Percentiles rank a stretch among this genome's conserved stretches.
phyloP scores from a whole-genome alignment of 2,329 filamentous ascomycete species.

The Thielaviopsis punctulata region DNA sequence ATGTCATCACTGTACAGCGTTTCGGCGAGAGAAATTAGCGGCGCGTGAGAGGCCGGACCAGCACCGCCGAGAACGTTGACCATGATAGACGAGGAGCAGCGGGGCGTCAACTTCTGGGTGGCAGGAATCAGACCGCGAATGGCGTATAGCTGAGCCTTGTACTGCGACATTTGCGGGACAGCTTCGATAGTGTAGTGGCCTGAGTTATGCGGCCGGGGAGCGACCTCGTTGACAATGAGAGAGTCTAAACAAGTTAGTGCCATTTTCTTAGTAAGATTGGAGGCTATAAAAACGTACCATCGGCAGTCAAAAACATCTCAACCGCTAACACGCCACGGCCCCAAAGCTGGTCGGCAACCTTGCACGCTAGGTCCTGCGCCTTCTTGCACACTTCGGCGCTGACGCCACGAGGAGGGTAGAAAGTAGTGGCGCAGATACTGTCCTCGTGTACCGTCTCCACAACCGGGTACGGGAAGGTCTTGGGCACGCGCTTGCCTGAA shows the following conservation, averaged over 20 bases:
- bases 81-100: conserved; percentile 52
- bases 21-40: conserved; percentile 30
- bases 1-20: conserved; percentile 26
- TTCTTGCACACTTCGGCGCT: conserved; percentile 38
- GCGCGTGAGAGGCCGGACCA: conserved; percentile 42
- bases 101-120: conserved; percentile 36
- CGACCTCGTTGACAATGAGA: conserved; percentile 74
- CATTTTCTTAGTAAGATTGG: conserved; percentile 4
- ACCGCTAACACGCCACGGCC: conserved; percentile 92
- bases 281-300: conserved; percentile 29
- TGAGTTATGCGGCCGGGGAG: conserved; percentile 70
- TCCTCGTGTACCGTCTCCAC: conserved; percentile 94
- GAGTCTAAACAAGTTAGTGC: conserved; percentile 22
- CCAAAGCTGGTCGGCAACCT: conserved; percentile 63
- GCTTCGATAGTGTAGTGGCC: conserved; percentile 94
- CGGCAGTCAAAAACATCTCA: conserved; percentile 76
- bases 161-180: conserved; percentile 73
- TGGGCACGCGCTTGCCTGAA: conserved; percentile 25
- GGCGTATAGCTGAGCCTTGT: conserved; percentile 72
- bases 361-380: conserved; percentile 60
- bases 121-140: conserved; percentile 53
- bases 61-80: conserved; percentile 63
- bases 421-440: conserved; percentile 85
- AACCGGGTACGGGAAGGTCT: conserved; percentile 58
- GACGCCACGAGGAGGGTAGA: conserved; percentile 63